phyloP scores from a whole-genome alignment of 1,284 basidiomycete genomes.

The Anthracocystis setariae region DNA sequence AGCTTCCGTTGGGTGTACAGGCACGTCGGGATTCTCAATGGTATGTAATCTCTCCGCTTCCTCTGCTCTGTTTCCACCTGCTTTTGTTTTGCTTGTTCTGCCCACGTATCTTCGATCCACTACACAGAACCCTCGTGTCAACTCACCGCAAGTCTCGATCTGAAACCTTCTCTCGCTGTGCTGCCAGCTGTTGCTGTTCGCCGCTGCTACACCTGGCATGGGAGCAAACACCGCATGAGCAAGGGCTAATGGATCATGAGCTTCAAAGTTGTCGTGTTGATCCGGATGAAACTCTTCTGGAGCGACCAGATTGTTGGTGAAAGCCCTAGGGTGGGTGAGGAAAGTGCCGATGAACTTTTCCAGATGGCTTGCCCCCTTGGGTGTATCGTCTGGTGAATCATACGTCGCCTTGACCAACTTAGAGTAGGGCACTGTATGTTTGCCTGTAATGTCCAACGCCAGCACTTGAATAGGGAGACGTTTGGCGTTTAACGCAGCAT shows the following conservation, averaged over 20 bases:
- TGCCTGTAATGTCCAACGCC: conserved; percentile 60
- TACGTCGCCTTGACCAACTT: conserved; percentile 47
- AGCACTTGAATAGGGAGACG: conserved; percentile 56
- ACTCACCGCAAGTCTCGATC: conserved; percentile 57
- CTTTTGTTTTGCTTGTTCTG: conserved; percentile 39
- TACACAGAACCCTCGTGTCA: conserved; percentile 61
- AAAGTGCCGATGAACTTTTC: conserved; percentile 55
- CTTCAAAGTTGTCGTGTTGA: conserved; percentile 57
- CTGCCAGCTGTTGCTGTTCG: conserved; percentile 35
- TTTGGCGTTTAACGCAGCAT: conserved; percentile 18
- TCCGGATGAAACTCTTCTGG: conserved; percentile 55
- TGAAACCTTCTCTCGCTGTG: conserved; percentile 43
- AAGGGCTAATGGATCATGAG: conserved; percentile 64
- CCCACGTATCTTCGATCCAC: conserved; percentile 52
- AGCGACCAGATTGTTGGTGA: conserved; percentile 59
- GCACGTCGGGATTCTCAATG: conserved; percentile 30
- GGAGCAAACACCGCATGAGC: conserved; percentile 59
- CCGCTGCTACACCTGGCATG: conserved; percentile 9
- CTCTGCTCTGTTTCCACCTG: conserved; percentile 37
- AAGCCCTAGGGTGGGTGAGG: conserved; percentile 56
- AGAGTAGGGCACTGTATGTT: conserved; percentile 59
- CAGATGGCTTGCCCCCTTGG: conserved; percentile 23
- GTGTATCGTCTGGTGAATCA: conserved; percentile 21
- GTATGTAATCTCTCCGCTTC: conserved; percentile 28
- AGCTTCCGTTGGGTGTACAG: conserved; percentile 8